Evolutionary conservation across 164 flowering plant species (phyloP).

Genomic region (Vitis cinerea): DNA sequence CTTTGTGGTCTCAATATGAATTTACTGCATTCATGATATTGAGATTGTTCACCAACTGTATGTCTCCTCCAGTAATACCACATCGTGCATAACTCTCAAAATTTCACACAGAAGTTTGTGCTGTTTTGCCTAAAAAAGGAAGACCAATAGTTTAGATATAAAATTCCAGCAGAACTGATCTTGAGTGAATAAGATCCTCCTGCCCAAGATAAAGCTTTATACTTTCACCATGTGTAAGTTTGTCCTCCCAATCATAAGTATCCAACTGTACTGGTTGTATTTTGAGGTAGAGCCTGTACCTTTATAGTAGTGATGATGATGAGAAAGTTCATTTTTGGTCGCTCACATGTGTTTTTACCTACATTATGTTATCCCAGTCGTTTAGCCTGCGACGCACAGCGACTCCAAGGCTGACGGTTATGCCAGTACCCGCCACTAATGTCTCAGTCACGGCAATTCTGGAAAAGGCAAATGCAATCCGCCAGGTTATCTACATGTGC

Average conservation of each 20-base stretch:
- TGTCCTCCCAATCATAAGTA: neutral
- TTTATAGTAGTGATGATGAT: neutral
- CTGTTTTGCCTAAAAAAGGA: neutral
- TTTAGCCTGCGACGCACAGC: conserved; percentile 69
- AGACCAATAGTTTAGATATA: neutral
- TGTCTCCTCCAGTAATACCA: too few relatives aligned
- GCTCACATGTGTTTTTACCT: neutral
- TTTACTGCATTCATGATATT: too few relatives aligned
- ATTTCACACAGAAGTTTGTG: too few relatives aligned
- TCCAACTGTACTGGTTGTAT: neutral
- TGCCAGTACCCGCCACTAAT: conserved; percentile 39
- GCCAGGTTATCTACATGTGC: conserved; percentile 58
- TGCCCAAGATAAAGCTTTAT: neutral
- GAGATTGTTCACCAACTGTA: too few relatives aligned
- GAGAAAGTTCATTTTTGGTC: neutral
- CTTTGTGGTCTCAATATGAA: too few relatives aligned
- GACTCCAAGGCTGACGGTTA: conserved; percentile 33
- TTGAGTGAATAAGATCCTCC: neutral
- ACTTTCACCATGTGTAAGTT: neutral
- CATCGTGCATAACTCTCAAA: too few relatives aligned
- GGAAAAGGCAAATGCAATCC: conserved; percentile 91
- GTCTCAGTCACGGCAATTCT: conserved; percentile 68
- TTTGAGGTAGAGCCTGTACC: neutral
- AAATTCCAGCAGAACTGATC: neutral
- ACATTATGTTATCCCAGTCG: conserved; percentile 47